These are phyloP conservation scores for Phyllosticta citriasiana DNA, from an alignment of 2,329 filamentous ascomycete genomes.

Conservation along the genomic window DNA sequence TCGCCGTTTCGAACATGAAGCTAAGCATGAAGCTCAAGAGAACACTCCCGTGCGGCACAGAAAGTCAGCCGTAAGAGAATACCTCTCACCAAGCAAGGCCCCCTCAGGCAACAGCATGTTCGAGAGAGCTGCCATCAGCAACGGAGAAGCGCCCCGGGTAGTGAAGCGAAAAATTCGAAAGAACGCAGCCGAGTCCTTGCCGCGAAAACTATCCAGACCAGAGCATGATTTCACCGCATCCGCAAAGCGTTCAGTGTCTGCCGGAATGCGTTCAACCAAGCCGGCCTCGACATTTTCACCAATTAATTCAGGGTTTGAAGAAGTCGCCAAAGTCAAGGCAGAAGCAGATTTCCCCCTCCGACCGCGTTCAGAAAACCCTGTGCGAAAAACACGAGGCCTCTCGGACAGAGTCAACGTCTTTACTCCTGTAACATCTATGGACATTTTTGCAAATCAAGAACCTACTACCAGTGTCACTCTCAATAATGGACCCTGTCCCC, in stretches of 20 bases:
- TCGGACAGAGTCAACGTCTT: not conserved
- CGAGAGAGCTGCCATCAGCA: constrained; percentile 1
- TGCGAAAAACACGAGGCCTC: constrained; percentile 13
- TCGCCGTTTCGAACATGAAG: not conserved
- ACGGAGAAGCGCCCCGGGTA: not conserved
- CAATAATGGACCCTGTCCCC: not conserved
- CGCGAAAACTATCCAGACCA: not conserved
- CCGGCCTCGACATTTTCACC: not conserved
- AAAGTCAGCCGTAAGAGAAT: not conserved
- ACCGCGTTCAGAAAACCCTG: constrained; percentile 14
- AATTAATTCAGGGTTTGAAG: constrained; percentile 20
- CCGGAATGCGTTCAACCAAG: not conserved
- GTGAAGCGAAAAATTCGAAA: not conserved
- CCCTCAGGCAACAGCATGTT: constrained; percentile 1
- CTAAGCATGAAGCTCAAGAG: not conserved
- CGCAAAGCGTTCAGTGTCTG: not conserved
- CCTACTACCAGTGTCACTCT: not conserved
- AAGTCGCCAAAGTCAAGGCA: constrained; percentile 32
- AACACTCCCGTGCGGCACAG: not conserved
- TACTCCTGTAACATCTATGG: constrained; percentile 7
- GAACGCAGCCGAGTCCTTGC: not conserved
- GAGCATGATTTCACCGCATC: not conserved
- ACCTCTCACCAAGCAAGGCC: not conserved
- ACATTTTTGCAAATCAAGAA: not conserved
- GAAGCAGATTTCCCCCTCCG: not conserved